Evolutionary conservation across 139 green algal species (phyloP), one percentile per base, ranked within the genome.

Genomic region (Chlamydomonas sphaeroides): DNA sequence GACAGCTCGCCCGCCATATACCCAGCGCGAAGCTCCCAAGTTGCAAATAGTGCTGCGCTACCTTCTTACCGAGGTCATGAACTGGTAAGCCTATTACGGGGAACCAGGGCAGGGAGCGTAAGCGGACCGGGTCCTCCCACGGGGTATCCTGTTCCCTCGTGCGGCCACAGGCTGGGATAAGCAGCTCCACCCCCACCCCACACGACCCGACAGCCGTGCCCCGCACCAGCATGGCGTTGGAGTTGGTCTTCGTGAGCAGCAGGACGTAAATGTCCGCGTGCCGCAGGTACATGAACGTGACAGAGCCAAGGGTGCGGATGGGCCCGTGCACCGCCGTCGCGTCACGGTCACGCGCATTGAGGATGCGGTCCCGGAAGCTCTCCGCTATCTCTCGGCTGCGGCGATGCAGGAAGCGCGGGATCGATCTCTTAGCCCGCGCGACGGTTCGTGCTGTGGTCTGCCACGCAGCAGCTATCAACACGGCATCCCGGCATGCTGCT

Each of bases 231-330:
- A 97, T 96, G 5, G 91, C 96, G 85, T 99, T 99, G 48, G 91
- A 86, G 87, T 99, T 99, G 80, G 80, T 92, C 62, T 89, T 92
- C 28, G 95, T 96, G 39, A 99, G 88, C n/a, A 91, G 93, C 68
- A 99, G 80, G 45, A 99, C 91, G 88, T 98, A 99, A 0, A 99
- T 90, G 76, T 99, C 95, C 51, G 84, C 88, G 71, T 94, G 82
- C 15, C 95, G 89, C 77, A 97, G 89, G 89, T 98, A 97, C 85
- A 99, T 88, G 86, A 97, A 98, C 18, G 89, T 94, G 84, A 85
- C 87, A 20, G 85, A 88, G 30, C 95, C 95, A 36, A 99, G 87
- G 28, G 93, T 92, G 26, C 94, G 88, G 53, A 98, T 93, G 26
- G 96, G 96, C 11, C 89, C 88, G 36, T 89, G 66, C 14, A 84